Percentiles rank a stretch among this genome's conserved stretches.
These are phyloP conservation scores for Alternaria sp. DNA, from an alignment of 2,329 filamentous ascomycete species.

Conservation along the genomic window DNA sequence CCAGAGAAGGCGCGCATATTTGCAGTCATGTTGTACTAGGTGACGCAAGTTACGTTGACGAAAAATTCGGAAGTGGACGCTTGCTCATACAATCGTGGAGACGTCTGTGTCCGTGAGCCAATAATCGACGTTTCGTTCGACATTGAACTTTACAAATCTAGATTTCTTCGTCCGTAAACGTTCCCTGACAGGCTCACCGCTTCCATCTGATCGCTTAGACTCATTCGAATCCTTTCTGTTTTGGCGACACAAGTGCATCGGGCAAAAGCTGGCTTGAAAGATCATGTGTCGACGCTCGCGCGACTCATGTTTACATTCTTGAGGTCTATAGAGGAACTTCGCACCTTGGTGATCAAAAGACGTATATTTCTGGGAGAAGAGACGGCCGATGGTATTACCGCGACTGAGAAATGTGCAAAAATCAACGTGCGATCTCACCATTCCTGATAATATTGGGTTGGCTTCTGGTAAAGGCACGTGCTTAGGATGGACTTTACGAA, in stretches of 20 bases:
- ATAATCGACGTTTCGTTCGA: conserved; percentile 38
- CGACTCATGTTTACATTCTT: conserved; percentile 52
- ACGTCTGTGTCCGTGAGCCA: conserved; percentile 34
- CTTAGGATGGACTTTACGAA: no score
- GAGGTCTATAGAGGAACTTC: not conserved
- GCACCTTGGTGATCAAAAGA: conserved; percentile 31
- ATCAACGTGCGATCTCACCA: no score
- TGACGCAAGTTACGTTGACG: not conserved
- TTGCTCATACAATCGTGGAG: conserved; percentile 8
- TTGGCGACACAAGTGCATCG: conserved; percentile 37
- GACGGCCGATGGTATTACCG: conserved; percentile 7
- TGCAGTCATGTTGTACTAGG: conserved; percentile 26
- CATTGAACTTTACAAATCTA: conserved; percentile 39
- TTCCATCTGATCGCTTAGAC: conserved; percentile 32
- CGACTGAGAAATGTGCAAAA: no score
- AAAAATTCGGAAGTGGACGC: no score
- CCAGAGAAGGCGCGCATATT: conserved; percentile 24
- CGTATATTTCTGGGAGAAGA: conserved; percentile 34
- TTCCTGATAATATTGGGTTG: no score
- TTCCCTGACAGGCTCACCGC: conserved; percentile 34
- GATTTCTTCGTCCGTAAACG: conserved; percentile 43
- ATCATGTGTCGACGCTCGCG: conserved; percentile 49
- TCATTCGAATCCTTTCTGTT: conserved; percentile 34
- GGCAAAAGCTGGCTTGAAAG: conserved; percentile 38
- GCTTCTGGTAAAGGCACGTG: no score